Percentiles rank a stretch among this genome's conserved stretches.
Conservation (phyloP, 352 stramenopile genomes). For the Pythium insidiosum region DNA sequence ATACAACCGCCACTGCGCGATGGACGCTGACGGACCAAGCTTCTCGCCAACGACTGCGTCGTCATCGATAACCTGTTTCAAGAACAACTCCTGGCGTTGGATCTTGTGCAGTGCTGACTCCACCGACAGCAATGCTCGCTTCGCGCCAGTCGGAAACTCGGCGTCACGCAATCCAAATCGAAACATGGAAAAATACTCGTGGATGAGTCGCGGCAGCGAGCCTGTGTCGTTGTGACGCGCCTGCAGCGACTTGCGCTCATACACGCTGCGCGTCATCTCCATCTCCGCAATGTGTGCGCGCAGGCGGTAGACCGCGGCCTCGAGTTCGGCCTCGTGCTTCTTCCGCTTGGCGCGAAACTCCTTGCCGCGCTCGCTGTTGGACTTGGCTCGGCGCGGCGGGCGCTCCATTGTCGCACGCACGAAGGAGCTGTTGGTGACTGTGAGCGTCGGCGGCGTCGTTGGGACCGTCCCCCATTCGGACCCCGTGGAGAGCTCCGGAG, state of each 20-base stretch:
- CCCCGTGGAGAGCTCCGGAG: too few species aligned
- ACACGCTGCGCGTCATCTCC: conserved; percentile 4
- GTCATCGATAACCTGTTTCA: conserved; percentile 8
- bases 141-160: neutral
- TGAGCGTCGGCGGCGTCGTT: too few species aligned
- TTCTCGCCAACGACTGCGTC: conserved; percentile 5
- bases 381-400: conserved; percentile 10
- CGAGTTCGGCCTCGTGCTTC: conserved; percentile 16
- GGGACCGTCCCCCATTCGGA: too few species aligned
- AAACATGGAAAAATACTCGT: conserved; percentile 16
- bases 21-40: conserved; percentile 10
- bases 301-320: conserved; percentile 12
- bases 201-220: conserved; percentile 9
- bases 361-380: conserved; percentile 19
- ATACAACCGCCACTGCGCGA: conserved; percentile 18
- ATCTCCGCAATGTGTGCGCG: conserved; percentile 11
- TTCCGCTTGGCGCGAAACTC: conserved; percentile 14
- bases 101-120: too few species aligned
- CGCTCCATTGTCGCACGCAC: too few species aligned
- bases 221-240: conserved; percentile 5
- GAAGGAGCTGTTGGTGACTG: too few species aligned
- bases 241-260: conserved; percentile 10
- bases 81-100: conserved; percentile 12
- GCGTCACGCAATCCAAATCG: conserved; percentile 7
- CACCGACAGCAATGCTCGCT: conserved; percentile 7